Evolutionary conservation across 139 green algal genomes (phyloP).

Genomic region (Monoraphidium neglectum): DNA sequence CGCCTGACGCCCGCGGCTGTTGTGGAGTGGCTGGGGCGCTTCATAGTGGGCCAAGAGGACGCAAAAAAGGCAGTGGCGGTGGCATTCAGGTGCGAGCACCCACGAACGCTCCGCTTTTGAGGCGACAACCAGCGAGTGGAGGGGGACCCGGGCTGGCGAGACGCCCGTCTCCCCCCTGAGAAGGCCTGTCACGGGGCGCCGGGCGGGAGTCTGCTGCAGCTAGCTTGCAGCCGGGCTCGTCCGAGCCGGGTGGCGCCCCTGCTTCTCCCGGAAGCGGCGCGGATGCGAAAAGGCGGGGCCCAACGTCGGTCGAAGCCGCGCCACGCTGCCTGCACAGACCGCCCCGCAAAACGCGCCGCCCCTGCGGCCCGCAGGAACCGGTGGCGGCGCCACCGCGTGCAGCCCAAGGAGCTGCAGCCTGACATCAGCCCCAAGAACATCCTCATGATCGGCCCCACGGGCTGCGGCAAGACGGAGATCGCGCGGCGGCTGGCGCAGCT

Average conservation of each 20-base stretch:
- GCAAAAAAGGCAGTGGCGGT: constrained; percentile 95
- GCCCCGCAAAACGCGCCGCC: neutral
- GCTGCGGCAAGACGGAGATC: constrained; percentile 97
- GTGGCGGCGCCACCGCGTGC: constrained; percentile 87
- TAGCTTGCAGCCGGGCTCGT: no score
- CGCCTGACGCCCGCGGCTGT: constrained; percentile 44
- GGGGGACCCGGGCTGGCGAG: no score
- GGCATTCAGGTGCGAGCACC: constrained; percentile 64
- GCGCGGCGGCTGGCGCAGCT: constrained; percentile 93
- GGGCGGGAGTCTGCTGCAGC: no score
- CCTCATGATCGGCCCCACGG: constrained; percentile 89
- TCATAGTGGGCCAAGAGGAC: constrained; percentile 88
- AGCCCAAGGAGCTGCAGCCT: constrained; percentile 51
- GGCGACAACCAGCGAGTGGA: no score
- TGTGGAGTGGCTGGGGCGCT: constrained; percentile 69
- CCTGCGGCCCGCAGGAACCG: constrained; percentile 50
- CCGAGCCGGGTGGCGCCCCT: no score
- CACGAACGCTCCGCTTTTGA: no score
- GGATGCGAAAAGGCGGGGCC: no score
- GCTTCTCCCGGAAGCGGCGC: no score
- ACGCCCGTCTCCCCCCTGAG: no score
- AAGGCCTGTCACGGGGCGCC: no score
- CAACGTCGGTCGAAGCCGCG: no score
- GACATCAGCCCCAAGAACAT: constrained; percentile 98
- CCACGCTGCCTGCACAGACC: no score